Evolutionary conservation across 192 early-diverging fungal species (phyloP).

Genomic region (Geranomyces variabilis): DNA sequence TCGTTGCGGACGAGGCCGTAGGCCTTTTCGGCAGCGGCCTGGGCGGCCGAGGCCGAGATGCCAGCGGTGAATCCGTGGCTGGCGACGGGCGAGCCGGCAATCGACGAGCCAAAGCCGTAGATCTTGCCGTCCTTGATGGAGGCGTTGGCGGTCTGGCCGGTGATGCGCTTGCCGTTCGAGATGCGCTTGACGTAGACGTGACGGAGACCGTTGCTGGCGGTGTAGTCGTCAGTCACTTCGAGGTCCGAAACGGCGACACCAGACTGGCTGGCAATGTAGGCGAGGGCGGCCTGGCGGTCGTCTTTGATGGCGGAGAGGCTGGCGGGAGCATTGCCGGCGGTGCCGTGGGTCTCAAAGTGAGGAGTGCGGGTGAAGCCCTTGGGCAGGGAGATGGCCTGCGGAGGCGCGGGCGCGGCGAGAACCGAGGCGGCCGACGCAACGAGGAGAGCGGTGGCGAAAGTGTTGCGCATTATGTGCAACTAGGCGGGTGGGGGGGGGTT

Average conservation of each 20-base stretch:
- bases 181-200: slow-evolving; percentile 21
- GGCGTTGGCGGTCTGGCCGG: slow-evolving; percentile 19
- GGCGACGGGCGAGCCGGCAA: slow-evolving; percentile 1
- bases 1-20: slow-evolving; percentile 5
- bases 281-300: slow-evolving; percentile 18
- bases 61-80: background rate
- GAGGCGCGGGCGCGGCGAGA: background rate
- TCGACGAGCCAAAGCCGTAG: slow-evolving; percentile 12
- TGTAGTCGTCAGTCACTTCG: slow-evolving; percentile 24
- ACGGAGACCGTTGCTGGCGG: slow-evolving; percentile 8
- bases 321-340: background rate
- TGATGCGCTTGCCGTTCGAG: slow-evolving; percentile 20
- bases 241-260: slow-evolving; percentile 14
- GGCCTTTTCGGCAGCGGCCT: slow-evolving; percentile 9
- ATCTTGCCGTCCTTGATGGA: slow-evolving; percentile 29
- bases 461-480: no score
- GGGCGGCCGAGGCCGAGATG: background rate
- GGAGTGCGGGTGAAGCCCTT: slow-evolving; percentile 3
- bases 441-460: no score
- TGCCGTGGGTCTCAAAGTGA: slow-evolving; percentile 11
- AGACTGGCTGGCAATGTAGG: slow-evolving; percentile 1
- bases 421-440: background rate
- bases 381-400: background rate
- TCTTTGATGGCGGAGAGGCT: background rate
- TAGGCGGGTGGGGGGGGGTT: no score